phyloP scores from a whole-genome alignment of 2,329 filamentous ascomycete genomes.

The Fusarium euwallaceae region DNA sequence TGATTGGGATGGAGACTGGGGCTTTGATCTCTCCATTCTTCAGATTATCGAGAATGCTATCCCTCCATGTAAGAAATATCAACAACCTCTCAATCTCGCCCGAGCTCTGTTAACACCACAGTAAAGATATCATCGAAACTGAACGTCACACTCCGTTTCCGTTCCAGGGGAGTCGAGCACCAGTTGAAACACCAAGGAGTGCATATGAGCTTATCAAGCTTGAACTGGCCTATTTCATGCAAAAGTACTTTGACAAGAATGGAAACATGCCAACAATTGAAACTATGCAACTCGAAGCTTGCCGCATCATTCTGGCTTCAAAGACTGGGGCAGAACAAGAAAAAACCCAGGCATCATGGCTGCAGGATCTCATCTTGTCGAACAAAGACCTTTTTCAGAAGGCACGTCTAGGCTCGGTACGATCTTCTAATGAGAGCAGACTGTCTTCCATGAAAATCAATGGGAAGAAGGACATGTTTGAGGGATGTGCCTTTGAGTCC shows the following conservation, averaged over 20 bases:
- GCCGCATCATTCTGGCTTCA: conserved; percentile 47
- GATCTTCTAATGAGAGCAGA: conserved; percentile 36
- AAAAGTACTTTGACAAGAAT: conserved; percentile 39
- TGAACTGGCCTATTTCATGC: conserved; percentile 49
- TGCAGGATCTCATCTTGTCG: conserved; percentile 44
- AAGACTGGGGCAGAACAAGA: conserved; percentile 24
- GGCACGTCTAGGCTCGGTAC: conserved; percentile 44
- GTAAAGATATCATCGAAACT: conserved; percentile 33
- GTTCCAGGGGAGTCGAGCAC: conserved; percentile 36
- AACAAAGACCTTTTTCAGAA: conserved; percentile 15
- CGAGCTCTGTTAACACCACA: background rate
- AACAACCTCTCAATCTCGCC: background rate
- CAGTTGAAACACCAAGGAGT: conserved; percentile 31
- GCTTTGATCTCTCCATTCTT: conserved; percentile 53
- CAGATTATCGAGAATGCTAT: conserved; percentile 58
- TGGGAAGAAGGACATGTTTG: conserved; percentile 46
- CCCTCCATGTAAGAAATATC: conserved; percentile 52
- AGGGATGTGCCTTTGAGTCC: conserved; percentile 46
- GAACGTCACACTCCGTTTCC: conserved; percentile 41
- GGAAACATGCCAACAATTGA: conserved; percentile 36
- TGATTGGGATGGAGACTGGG: conserved; percentile 61
- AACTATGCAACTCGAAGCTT: conserved; percentile 43
- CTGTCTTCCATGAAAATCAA: conserved; percentile 42
- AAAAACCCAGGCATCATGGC: conserved; percentile 37
- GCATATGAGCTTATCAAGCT: conserved; percentile 55